These are phyloP conservation scores for Furcasterigmium furcatum DNA, from an alignment of 2,329 filamentous ascomycete genomes.

Conservation along the genomic window DNA sequence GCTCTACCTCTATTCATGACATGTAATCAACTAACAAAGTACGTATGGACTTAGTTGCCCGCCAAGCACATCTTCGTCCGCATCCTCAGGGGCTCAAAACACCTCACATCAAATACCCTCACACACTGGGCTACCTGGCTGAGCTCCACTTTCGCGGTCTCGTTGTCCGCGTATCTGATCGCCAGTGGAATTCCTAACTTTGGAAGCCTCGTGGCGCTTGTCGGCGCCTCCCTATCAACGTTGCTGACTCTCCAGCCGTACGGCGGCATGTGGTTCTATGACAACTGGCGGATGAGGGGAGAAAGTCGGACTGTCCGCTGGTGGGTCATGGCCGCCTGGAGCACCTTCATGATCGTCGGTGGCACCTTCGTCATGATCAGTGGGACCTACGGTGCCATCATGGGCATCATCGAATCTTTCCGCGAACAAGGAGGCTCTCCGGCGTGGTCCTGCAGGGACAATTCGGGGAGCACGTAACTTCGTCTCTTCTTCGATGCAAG, in stretches of 20 bases:
- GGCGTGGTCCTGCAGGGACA: constrained; percentile 12
- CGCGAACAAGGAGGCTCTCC: constrained; percentile 1
- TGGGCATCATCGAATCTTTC: constrained; percentile 7
- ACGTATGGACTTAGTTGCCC: constrained; percentile 3
- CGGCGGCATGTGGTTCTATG: constrained; percentile 22
- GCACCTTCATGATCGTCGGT: constrained; percentile 14
- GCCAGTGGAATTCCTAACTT: constrained; percentile 19
- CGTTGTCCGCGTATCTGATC: constrained; percentile 18
- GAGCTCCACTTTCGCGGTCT: constrained; percentile 17
- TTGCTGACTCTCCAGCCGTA: constrained; percentile 24
- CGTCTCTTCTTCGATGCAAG: too few species aligned
- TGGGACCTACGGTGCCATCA: constrained; percentile 9
- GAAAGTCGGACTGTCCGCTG: constrained; percentile 8
- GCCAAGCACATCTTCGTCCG: constrained; percentile 25
- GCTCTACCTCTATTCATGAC: rapidly evolving
- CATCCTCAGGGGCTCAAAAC: constrained; percentile 21
- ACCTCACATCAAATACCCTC: constrained; percentile 19
- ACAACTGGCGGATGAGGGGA: constrained; percentile 16
- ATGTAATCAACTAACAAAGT: not conserved
- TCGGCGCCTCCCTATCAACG: constrained; percentile 22
- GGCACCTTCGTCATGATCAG: constrained; percentile 6
- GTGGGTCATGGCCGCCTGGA: constrained; percentile 10
- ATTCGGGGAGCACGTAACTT: too few species aligned
- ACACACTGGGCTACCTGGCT: constrained; percentile 26
- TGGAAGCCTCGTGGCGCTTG: constrained; percentile 19